A percentile compares a stretch with the other conserved stretches of the same genome.
Evolutionary conservation across 1,284 basidiomycete genomes (phyloP).

Genomic region (Anthracocystis walkeri): DNA sequence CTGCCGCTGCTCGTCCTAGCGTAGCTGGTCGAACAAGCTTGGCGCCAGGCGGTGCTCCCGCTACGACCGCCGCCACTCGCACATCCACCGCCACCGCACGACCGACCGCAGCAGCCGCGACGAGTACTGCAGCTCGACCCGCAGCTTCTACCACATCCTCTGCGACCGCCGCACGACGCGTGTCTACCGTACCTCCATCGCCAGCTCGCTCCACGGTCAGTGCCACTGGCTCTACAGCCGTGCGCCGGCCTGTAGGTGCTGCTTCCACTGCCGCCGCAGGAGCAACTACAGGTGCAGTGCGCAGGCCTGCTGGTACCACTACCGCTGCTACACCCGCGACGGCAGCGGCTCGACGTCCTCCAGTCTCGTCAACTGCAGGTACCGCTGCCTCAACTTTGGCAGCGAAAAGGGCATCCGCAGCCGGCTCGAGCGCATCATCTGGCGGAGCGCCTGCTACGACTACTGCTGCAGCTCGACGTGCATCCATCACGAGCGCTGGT

Average conservation of each 20-base stretch:
- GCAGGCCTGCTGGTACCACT: conserved; percentile 22
- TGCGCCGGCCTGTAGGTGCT: conserved; percentile 18
- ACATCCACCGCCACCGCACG: conserved; percentile 14
- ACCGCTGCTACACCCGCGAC: conserved; percentile 28
- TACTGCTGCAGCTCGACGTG: conserved; percentile 35
- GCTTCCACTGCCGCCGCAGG: conserved; percentile 17
- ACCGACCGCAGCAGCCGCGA: conserved; percentile 20
- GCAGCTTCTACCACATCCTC: conserved; percentile 17
- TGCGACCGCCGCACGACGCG: conserved; percentile 22
- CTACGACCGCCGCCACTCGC: conserved; percentile 14
- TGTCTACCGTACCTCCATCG: conserved; percentile 40
- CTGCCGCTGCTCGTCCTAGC: conserved; percentile 18
- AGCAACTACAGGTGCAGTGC: conserved; percentile 20
- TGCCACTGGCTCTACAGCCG: conserved; percentile 17
- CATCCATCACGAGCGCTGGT: conserved; percentile 46
- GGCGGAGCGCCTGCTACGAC: conserved; percentile 28
- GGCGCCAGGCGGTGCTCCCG: conserved; percentile 18
- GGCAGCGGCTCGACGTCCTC: conserved; percentile 39
- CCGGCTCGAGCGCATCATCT: conserved; percentile 36
- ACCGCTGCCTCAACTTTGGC: conserved; percentile 25
- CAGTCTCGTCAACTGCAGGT: conserved; percentile 31
- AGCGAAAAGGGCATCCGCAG: conserved; percentile 27
- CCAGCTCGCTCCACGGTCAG: conserved; percentile 33
- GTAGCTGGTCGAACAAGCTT: conserved; percentile 35
- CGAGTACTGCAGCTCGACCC: conserved; percentile 21